Evolutionary conservation across 2,329 filamentous ascomycete species (phyloP).

Genomic region (Neofusicoccum sp.): DNA sequence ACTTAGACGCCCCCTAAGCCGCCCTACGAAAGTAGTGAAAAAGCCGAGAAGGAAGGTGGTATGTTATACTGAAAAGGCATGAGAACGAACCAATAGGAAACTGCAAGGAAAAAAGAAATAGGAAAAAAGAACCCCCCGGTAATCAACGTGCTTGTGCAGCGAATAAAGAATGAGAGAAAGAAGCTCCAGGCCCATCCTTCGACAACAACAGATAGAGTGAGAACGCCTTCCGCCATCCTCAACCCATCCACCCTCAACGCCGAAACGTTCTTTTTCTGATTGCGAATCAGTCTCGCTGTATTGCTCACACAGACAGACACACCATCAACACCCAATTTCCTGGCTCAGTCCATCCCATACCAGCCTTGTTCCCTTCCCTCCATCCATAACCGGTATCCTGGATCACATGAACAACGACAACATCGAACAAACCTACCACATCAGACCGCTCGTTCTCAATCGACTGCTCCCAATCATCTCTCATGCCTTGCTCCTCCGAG

Average conservation of each 20-base stretch:
- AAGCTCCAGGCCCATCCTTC: background rate
- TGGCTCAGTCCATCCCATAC: background rate
- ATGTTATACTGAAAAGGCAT: background rate
- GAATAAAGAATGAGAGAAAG: background rate
- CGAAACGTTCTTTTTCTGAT: background rate
- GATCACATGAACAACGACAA: background rate
- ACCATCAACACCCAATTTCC: background rate
- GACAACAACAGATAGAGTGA: background rate
- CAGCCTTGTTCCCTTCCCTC: background rate
- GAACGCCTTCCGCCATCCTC: background rate
- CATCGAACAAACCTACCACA: background rate
- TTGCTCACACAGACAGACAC: background rate
- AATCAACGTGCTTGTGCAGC: conserved; percentile 1
- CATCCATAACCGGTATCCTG: background rate
- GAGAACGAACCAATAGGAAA: background rate
- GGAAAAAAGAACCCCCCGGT: background rate
- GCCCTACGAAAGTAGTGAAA: background rate
- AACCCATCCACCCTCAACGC: background rate
- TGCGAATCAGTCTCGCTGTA: background rate
- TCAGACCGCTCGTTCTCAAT: background rate
- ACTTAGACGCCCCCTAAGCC: background rate
- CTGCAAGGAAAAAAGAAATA: background rate
- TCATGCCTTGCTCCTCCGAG: conserved; percentile 60
- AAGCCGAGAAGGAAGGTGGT: conserved; percentile 1
- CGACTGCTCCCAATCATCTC: too few species aligned